Base-by-base conservation (phyloP, 1,139 yeast species). In the Pichia sp. region DNA sequence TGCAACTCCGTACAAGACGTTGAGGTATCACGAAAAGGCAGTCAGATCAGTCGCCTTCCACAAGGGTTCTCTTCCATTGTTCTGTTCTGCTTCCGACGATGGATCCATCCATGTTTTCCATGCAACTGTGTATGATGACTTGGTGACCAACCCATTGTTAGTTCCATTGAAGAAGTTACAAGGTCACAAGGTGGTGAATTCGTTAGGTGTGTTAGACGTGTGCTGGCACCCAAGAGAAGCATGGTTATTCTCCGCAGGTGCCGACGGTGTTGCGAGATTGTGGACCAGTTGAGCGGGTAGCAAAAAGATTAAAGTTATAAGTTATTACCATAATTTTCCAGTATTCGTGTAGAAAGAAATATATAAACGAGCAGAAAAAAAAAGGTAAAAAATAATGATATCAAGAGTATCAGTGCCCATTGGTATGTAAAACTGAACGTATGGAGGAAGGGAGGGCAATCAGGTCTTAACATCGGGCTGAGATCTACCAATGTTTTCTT, bases 161-260 rank as follows among this genome's bases (percentile, higher is more conserved):
- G 99, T 93, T 51, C 99, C 99, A 53, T 80, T 95, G 72, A 95
- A 93, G 81, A 91, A 92, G 69, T 78, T 95, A 68, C 83, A 87
- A 51, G 99, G 98, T n/a, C 99, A 93, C 73, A 85, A 85, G 69
- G 79, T 90, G 52, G 75, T 82, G 40, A 81, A 82, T 66, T 85
- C 88, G 67, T 75, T 93, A 60, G 99, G 99, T 66, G 96, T 93
- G n/a, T 77, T 93, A 68, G 88, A 85, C 68, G 80, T 87, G 55
- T 81, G 81, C 53, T 93, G 99, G 99, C 99, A 95, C 77, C 98
- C 99, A 61, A 85, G 86, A 67, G 98, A 95, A 73, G 97, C 99
- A 1, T 93, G 99, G 99, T 77, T 93, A 66, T 91, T 93, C 71
- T 86, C 95, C 69, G 91, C 96, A n/a, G 99, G 98, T 64, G 98